A percentile compares a stretch with the other conserved stretches of the same genome.
phyloP scores from a whole-genome alignment of 331 rosid species.

The Malus hybrid region DNA sequence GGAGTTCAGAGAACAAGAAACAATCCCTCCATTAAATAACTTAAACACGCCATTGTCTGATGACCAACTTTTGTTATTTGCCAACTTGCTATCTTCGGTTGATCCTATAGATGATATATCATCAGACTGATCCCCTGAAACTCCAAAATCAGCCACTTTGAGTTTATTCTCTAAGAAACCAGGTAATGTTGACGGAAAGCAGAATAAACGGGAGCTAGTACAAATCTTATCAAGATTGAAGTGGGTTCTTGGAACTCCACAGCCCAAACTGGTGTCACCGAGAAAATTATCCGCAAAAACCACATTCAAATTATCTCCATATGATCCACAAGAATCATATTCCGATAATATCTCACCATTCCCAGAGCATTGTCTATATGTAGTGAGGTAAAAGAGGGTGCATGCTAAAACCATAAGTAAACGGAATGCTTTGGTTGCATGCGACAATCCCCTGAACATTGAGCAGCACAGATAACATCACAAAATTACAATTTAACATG shows the following conservation, averaged over 20 bases:
- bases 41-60: conserved; percentile 75
- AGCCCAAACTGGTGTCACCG: conserved; percentile 30
- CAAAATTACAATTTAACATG: not conserved
- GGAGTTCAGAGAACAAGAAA: conserved; percentile 71
- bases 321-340: conserved; percentile 43
- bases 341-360: conserved; percentile 38
- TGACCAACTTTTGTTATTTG: conserved; percentile 60
- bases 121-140: conserved; percentile 29
- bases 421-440: conserved; percentile 24
- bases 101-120: conserved; percentile 37
- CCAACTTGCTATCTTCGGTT: conserved; percentile 34
- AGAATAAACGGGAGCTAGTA: conserved; percentile 46
- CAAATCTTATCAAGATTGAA: conserved; percentile 41
- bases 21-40: conserved; percentile 58
- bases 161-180: conserved; percentile 33
- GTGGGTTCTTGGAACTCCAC: conserved; percentile 21
- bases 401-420: conserved; percentile 45
- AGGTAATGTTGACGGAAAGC: conserved; percentile 77
- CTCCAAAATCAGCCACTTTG: conserved; percentile 33
- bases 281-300: conserved; percentile 22
- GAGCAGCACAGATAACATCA: conserved; percentile 14
- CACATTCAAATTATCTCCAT: conserved; percentile 23
- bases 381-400: conserved; percentile 29
- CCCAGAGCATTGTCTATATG: conserved; percentile 36
- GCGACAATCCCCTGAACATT: conserved; percentile 52